Base-by-base conservation (phyloP, 202 grass and related monocot genomes). In the Zoysia matrella region DNA sequence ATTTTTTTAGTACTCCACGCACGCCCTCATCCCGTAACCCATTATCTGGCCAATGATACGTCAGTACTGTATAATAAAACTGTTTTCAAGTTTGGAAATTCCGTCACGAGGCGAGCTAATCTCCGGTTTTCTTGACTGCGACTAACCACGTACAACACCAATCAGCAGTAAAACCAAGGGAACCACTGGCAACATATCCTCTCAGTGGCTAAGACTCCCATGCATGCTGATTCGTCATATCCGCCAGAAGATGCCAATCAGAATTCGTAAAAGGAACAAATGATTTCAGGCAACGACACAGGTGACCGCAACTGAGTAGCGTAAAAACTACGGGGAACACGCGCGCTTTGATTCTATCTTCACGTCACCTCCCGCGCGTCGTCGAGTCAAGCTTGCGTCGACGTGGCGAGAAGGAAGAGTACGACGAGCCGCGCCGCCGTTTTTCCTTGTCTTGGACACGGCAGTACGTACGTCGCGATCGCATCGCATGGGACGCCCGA, bases 161-260 rank as follows among this genome's bases (percentile, higher is more conserved):
- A 4, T 47, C 2, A 58, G 60, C 73, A 56, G 83, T 47, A 36
- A 65, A 5, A 65, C 75, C 68, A 22, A 85, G 75, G 58, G 83
- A 85, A 79, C 49, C 49, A 1, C 4, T 13, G 18, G 50, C 75
- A 16, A 57, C 48, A 65, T 72, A 72, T 76, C 49, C 74, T 15
- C 3, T 3, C 1, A 3, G 18, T 11, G 47, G 71, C 80, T 83
- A 67, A 67, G 40, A 79, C 50, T 56, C 62, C 58, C 39, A 73
- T 46, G 52, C 45, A 46, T 3, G 30, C 60, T 39, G 30, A 62
- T 62, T 62, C 18, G 39, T 62, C 18, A 18, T 58, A 18, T 7
- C 55, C 55, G 54, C 13, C 13, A 56, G 54, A 56, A 4, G n/a
- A 4, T 3, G 4, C 54, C 52, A 55, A 52, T 9, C 53, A 55